Conservation (phyloP, 176 grass and related monocot genomes). For the Otatea glauca region DNA sequence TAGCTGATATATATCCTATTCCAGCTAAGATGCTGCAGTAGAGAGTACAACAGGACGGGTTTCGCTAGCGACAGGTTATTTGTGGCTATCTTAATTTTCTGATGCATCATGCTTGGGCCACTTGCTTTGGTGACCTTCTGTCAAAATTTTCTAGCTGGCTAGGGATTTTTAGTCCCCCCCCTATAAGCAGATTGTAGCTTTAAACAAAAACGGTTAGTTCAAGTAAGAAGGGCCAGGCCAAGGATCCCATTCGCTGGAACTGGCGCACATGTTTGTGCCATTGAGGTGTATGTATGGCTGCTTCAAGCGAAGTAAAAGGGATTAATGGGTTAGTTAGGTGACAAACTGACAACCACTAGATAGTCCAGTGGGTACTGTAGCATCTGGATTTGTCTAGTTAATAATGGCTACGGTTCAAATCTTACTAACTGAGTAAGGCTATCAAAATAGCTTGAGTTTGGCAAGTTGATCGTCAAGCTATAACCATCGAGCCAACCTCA, state of each 20-base stretch:
- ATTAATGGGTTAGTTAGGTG: not conserved
- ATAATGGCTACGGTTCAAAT: no score
- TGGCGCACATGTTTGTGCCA: not conserved
- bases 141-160: not conserved
- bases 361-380: no score
- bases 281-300: not conserved
- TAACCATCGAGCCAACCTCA: no score
- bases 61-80: not conserved
- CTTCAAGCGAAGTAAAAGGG: not conserved
- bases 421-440: no score
- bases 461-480: no score
- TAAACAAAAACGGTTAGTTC: not conserved
- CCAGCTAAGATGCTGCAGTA: not conserved
- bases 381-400: no score
- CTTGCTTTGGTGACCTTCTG: not conserved
- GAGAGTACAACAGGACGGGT: not conserved
- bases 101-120: not conserved
- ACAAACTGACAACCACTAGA: no score
- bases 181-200: not conserved
- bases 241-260: not conserved
- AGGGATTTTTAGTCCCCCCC: not conserved
- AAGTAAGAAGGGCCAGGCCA: not conserved
- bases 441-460: no score
- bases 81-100: constrained; percentile 1
- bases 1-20: not conserved